Evolutionary conservation across 129 eudicot species (phyloP), one percentile per base, ranked within the genome.

Genomic region (Flaveria brownii): DNA sequence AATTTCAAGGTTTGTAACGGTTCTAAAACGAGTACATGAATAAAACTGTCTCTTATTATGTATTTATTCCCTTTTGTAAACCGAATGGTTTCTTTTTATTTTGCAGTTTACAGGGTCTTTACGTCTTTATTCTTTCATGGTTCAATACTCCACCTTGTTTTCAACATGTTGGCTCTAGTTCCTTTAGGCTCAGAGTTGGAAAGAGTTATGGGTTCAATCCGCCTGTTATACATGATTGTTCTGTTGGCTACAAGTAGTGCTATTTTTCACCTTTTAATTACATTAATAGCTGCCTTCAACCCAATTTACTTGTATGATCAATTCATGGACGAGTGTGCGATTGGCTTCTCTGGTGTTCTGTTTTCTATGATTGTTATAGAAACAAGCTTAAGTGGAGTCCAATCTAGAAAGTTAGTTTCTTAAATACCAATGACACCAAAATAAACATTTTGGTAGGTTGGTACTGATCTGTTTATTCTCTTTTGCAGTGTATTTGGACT

Each of bases 331-430:
- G 89, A 91, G 84, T 94, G 99, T 82, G 85, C 97, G 4, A 94
- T 94, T 62, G 99, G 99, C 42, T 94, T 91, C 90, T 94, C 99
- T 23, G 99, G 99, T 68, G 85, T 94, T 68, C 82, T 94, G 2
- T 94, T 94, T 77, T 94, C 99, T 20, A 94, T 94, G 99, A 94
- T 94, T 15, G 99, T 94, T 69, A 89, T 94, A 54, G 99, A 94
- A 79, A 89, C 97, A 65, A 89, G 96, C 68, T 77, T 94, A 81
- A 94, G 94, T 86, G 99, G 99, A 77, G 89, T 76, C 70, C 96
- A 94, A 78, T 79, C 85, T 80, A 85, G 98, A 79, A 93, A 91
- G 98, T 93, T 56, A 26, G 85, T 85, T 36, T 75, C 79, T 65
- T 42, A 65, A 28, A 45, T 54, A 23, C 57, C 20, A 41, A 69